These are phyloP conservation scores for Diutina catenulata DNA, from an alignment of 1,139 yeast species.

Conservation along the genomic window DNA sequence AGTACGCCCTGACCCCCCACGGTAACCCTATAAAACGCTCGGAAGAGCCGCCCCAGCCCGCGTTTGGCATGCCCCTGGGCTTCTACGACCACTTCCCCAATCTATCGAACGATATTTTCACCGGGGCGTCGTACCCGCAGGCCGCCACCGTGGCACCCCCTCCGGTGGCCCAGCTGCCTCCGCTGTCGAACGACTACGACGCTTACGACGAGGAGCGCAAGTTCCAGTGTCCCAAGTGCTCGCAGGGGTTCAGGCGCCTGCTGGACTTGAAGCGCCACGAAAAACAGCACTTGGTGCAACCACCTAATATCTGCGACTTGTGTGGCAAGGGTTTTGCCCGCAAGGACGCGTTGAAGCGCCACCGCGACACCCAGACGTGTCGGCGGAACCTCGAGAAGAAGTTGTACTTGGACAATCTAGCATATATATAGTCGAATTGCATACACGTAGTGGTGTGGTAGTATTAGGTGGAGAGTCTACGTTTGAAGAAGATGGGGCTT, in stretches of 20 bases:
- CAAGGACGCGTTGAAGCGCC: slow-evolving; percentile 69
- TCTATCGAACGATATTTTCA: slow-evolving; percentile 29
- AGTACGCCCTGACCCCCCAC: slow-evolving; percentile 5
- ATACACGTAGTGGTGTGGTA: too few species aligned
- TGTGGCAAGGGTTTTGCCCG: slow-evolving; percentile 80
- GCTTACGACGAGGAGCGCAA: slow-evolving; percentile 14
- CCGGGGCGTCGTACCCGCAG: slow-evolving; percentile 9
- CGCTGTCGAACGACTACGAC: background rate
- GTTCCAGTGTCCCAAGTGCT: slow-evolving; percentile 37
- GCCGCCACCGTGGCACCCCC: slow-evolving; percentile 5
- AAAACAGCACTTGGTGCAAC: slow-evolving; percentile 42
- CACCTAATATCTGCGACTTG: slow-evolving; percentile 58
- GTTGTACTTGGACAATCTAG: slow-evolving; percentile 25
- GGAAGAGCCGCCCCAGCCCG: slow-evolving; percentile 25
- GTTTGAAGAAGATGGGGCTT: too few species aligned
- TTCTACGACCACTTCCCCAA: slow-evolving; percentile 34
- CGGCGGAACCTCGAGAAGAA: slow-evolving; percentile 49
- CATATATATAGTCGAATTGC: slow-evolving; percentile 11
- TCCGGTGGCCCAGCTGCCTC: slow-evolving; percentile 8
- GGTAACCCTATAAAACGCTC: slow-evolving; percentile 32
- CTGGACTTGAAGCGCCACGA: slow-evolving; percentile 59
- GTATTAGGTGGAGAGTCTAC: too few species aligned
- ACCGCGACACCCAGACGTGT: slow-evolving; percentile 61
- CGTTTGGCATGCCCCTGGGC: slow-evolving; percentile 31
- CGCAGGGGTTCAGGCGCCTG: slow-evolving; percentile 47